A percentile compares a stretch with the other conserved stretches of the same genome.
Conservation (phyloP, 345 rosid genomes). For the Stellera chamaejasme region DNA sequence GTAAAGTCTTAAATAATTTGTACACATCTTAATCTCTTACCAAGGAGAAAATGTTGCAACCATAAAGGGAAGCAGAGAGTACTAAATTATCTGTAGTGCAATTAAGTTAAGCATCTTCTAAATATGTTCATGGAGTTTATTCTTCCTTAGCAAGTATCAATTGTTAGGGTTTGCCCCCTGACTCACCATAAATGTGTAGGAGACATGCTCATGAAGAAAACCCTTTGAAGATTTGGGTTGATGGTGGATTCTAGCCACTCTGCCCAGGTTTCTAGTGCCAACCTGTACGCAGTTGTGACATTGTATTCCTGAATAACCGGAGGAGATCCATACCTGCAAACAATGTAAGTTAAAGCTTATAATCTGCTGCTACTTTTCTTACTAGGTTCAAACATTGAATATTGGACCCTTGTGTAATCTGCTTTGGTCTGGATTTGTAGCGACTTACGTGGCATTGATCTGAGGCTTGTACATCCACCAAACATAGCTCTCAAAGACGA, state of each 20-base stretch:
- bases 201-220: conserved; percentile 90
- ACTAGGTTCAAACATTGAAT: too few relatives aligned
- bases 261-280: conserved; percentile 81
- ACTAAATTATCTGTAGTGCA: too few relatives aligned
- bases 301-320: conserved; percentile 46
- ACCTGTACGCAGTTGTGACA: conserved; percentile 61
- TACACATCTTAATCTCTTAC: too few relatives aligned
- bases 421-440: too few relatives aligned
- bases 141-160: too few relatives aligned
- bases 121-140: too few relatives aligned
- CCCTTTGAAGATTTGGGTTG: conserved; percentile 55
- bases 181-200: conserved; percentile 87
- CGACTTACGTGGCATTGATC: conserved; percentile 76
- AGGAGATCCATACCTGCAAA: conserved; percentile 45
- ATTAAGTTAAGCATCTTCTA: too few relatives aligned
- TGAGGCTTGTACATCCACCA: conserved; percentile 96
- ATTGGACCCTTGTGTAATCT: too few relatives aligned
- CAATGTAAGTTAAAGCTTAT: neutral
- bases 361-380: neutral
- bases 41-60: too few relatives aligned
- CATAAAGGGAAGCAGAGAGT: too few relatives aligned
- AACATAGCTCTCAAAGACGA: conserved; percentile 81
- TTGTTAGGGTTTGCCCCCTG: too few relatives aligned
- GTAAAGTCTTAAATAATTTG: too few relatives aligned
- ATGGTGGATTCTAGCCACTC: conserved; percentile 66